These are phyloP conservation scores for Pezicula rhizophila DNA, from an alignment of 2,329 filamentous ascomycete species.

Conservation along the genomic window DNA sequence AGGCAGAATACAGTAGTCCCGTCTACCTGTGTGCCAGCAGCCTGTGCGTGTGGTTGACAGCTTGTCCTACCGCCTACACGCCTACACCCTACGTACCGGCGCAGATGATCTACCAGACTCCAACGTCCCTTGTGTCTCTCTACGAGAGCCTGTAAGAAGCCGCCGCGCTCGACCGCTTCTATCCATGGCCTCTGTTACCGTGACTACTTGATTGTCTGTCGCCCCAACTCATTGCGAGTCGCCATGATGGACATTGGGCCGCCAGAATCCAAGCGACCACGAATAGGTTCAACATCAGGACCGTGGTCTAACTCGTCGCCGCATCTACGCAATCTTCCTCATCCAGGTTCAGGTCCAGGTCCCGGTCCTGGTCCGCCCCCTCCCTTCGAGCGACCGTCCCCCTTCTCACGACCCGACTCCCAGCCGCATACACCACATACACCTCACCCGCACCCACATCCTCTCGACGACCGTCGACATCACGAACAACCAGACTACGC, in stretches of 20 bases:
- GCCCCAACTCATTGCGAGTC: slow-evolving; percentile 28
- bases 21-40: neutral
- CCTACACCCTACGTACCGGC: slow-evolving; percentile 12
- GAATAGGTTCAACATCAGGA: slow-evolving; percentile 37
- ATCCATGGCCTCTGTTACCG: slow-evolving; percentile 31
- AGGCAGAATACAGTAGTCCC: too few species aligned
- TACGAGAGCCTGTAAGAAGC: slow-evolving; percentile 27
- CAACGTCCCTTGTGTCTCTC: slow-evolving; percentile 19
- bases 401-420: slow-evolving; percentile 26
- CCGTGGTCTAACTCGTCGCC: slow-evolving; percentile 41
- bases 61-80: slow-evolving; percentile 7
- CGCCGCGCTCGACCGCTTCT: slow-evolving; percentile 23
- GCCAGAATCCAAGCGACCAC: slow-evolving; percentile 54
- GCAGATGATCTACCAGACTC: slow-evolving; percentile 23
- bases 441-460: slow-evolving; percentile 35
- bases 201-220: slow-evolving; percentile 34
- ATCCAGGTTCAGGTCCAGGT: slow-evolving; percentile 20
- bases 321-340: slow-evolving; percentile 35
- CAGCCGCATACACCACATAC: slow-evolving; percentile 32
- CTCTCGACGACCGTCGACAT: slow-evolving; percentile 49
- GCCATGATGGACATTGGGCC: slow-evolving; percentile 51
- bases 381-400: slow-evolving; percentile 18
- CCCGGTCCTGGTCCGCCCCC: slow-evolving; percentile 24
- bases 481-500: slow-evolving; percentile 42
- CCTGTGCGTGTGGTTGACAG: slow-evolving; percentile 16